Evolutionary conservation across 192 early-diverging fungal genomes (phyloP).

Genomic region (Podila verticillata): DNA sequence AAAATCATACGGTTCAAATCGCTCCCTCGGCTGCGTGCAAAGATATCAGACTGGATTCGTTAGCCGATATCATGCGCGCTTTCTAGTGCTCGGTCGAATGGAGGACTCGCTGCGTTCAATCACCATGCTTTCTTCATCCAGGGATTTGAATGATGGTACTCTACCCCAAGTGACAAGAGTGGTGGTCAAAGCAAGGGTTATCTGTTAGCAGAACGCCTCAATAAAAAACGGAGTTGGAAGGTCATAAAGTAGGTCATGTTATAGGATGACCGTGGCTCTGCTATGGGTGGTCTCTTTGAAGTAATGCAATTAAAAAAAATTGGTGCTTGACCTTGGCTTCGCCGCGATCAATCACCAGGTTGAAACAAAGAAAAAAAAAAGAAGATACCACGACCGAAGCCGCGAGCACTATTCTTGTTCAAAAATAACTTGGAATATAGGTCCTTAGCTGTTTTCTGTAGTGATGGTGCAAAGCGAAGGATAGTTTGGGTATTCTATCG

Average conservation of each 20-base stretch:
- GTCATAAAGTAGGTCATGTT: conserved; percentile 9
- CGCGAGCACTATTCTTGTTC: conserved; percentile 3
- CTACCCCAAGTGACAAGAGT: conserved; percentile 8
- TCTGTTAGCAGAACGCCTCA: conserved; percentile 10
- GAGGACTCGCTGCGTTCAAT: conserved; percentile 4
- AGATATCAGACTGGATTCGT: conserved; percentile 4
- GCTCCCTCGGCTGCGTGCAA: neutral
- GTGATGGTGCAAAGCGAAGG: conserved; percentile 13
- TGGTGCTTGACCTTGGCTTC: no score
- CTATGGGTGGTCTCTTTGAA: conserved; percentile 6
- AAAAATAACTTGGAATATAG: conserved; percentile 9
- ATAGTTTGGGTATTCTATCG: conserved; percentile 7
- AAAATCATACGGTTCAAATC: conserved; percentile 12
- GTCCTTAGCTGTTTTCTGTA: conserved; percentile 13
- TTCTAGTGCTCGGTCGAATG: conserved; percentile 3
- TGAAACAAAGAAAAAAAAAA: neutral
- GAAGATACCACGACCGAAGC: conserved; percentile 4
- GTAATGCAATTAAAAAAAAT: conserved; percentile 11
- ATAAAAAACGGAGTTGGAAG: conserved; percentile 7
- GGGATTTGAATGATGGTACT: conserved; percentile 10
- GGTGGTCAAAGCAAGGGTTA: neutral
- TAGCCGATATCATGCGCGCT: conserved; percentile 8
- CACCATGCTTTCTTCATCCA: conserved; percentile 2
- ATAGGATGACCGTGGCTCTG: conserved; percentile 3
- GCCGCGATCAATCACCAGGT: no score